Evolutionary conservation across 2,329 filamentous ascomycete species (phyloP), one percentile per base, ranked within the genome.

Genomic region (Arthrobotrys pseudoclavata): DNA sequence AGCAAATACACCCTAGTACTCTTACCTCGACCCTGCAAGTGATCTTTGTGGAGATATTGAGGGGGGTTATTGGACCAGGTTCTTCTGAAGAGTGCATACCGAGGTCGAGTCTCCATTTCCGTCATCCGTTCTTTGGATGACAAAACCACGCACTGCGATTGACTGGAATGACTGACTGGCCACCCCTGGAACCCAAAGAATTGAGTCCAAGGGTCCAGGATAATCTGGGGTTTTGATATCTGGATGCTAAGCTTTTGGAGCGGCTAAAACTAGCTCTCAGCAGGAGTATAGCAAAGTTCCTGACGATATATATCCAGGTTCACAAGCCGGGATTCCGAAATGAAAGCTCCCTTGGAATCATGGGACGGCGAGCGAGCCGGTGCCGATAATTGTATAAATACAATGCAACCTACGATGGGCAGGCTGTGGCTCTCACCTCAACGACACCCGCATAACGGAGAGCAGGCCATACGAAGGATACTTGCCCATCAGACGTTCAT

Each of bases 111-210:
- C 3, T 26, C 29, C n/a, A 61, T 42, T 53, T 31, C 55, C 37
- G 45, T 31, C 34, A 75, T 62, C 47, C 18, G 22, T 29, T 61
- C 20, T 13, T 62, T 66, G 52, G 64, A 76, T 76, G 64, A 76
- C 72, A 76, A 76, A 76, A 76, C 72, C 72, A 60, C 72, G 66
- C 64, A 66, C 24, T 47, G 50, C 53, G 57, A 76, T 76, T 76
- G 72, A 76, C 48, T 64, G 57, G 66, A 66, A 62, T 57, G 47
- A 42, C 53, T 48, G 47, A 45, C 57, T 53, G 18, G 20, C 66
- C 24, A 69, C 66, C 72, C 48, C 42, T 69, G 71, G 12, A 52
- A 29, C 42, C 22, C 24, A 60, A 40, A 60, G n/a, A 40, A 57
- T 57, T 9, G 18, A 57, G 4, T 37, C 29, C n/a, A 7, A 3